Conservation (phyloP, 441 rosid species). For the Croton setiger region DNA sequence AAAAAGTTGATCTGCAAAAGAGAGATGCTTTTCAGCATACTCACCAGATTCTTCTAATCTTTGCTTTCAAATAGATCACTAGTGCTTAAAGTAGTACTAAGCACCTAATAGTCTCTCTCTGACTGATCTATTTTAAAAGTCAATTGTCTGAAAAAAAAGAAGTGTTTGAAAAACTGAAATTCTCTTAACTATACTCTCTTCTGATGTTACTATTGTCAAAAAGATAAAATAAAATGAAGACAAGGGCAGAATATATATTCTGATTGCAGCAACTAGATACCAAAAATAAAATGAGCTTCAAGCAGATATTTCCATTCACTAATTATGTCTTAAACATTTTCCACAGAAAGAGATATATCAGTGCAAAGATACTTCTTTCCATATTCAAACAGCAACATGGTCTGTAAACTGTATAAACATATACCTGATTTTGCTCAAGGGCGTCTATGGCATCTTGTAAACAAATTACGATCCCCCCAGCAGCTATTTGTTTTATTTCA, state of each 20-base stretch:
- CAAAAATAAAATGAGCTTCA: neutral
- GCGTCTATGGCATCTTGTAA: conserved; percentile 88
- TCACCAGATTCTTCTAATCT: neutral
- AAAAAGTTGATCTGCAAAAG: conserved; percentile 10
- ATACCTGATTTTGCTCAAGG: conserved; percentile 79
- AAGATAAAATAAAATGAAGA: neutral
- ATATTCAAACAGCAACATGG: neutral
- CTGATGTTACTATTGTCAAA: neutral
- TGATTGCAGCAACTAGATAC: neutral
- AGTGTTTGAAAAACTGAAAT: neutral
- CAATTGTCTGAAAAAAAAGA: neutral
- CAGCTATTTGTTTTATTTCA: conserved; percentile 80
- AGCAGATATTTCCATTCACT: neutral
- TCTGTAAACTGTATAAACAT: neutral
- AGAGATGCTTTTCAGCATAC: neutral
- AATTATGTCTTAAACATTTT: neutral
- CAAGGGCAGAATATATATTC: neutral
- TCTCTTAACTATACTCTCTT: conserved; percentile 2
- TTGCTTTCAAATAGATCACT: neutral
- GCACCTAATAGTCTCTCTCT: neutral
- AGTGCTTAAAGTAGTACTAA: neutral
- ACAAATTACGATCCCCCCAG: conserved; percentile 85
- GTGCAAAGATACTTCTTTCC: conserved; percentile 3
- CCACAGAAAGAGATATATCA: conserved; percentile 2
- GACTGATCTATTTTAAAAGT: neutral